These are phyloP conservation scores for Fusarium sp. DNA, from an alignment of 2,329 filamentous ascomycete species.

Conservation along the genomic window DNA sequence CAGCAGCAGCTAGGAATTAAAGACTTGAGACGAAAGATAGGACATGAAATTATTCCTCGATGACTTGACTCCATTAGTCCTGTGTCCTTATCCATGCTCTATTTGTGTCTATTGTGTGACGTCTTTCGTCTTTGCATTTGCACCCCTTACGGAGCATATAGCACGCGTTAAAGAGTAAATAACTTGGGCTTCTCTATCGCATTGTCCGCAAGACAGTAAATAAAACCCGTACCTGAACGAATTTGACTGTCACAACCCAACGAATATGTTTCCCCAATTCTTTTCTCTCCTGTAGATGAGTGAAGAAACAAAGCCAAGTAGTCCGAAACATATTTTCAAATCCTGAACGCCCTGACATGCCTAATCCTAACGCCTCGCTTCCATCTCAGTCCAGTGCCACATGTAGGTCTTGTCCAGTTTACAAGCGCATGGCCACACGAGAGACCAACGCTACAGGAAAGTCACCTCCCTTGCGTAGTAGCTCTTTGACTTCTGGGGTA, in stretches of 20 bases:
- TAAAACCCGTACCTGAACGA: neutral
- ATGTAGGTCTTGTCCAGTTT: neutral
- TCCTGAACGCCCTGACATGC: neutral
- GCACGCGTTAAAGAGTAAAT: neutral
- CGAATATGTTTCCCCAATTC: neutral
- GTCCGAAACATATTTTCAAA: neutral
- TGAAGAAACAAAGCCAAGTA: neutral
- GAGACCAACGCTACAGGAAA: slow-evolving; percentile 32
- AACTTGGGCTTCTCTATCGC: neutral
- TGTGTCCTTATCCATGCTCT: neutral
- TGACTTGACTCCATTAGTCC: slow-evolving; percentile 1
- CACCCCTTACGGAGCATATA: neutral
- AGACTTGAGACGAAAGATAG: slow-evolving; percentile 40
- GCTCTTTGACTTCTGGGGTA: slow-evolving; percentile 16
- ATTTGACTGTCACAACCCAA: neutral
- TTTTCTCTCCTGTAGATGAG: neutral
- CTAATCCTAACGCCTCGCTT: slow-evolving; percentile 17
- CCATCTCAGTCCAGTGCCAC: neutral
- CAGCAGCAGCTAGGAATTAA: slow-evolving; percentile 30
- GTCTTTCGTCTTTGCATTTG: neutral
- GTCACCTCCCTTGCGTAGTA: slow-evolving; percentile 28
- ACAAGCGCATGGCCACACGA: slow-evolving; percentile 20
- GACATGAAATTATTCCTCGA: slow-evolving; percentile 38
- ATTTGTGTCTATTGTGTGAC: neutral
- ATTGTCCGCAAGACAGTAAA: neutral